Evolutionary conservation across 169 alveolate species (phyloP), one percentile per base, ranked within the genome.

Genomic region (Plasmodium falciparum): DNA sequence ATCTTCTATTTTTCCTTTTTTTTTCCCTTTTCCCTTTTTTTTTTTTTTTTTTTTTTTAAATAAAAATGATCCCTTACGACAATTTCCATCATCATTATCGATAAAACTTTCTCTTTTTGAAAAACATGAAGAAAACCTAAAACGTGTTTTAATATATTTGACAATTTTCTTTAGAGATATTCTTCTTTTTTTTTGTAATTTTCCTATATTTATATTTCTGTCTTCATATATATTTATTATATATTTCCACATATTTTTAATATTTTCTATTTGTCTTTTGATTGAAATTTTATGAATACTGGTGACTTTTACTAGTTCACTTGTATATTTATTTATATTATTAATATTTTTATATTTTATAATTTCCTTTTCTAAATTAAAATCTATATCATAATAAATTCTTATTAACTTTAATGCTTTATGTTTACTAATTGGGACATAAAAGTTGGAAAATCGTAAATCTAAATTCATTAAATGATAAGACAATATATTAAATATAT

Each of bases 181-280:
- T 13, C 56, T 67, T 24, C 78, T 78, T 66, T 78, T 78, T 70
- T 78, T 78, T 9, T 78, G 59, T 33, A 78, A 65, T 58, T 50
- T 66, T 17, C 89, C 50, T 50, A 78, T 67, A 20, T 78, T 24
- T 65, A 78, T 52, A 78, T 59, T 52, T 65, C 89, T 29, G 17
- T 59, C 49, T 78, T 78, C 89, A 56, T 78, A 78, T 26, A 66
- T 78, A 66, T 66, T 78, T 78, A 78, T 47, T 26, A 78, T 45
- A 22, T 78, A 78, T 54, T 65, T 78, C 89, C 89, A 78, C 76
- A 78, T 29, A 49, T 78, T 78, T 78, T 78, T 78, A 65, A 78
- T 78, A 49, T 78, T 78, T 29, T 78, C 89, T 78, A 78, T 65
- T 78, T 78, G 89, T 65, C 78, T 78, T 78, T 66, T 78, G 12